Conservation (phyloP, 2,329 filamentous ascomycete genomes). For the Lachnellula cervina region DNA sequence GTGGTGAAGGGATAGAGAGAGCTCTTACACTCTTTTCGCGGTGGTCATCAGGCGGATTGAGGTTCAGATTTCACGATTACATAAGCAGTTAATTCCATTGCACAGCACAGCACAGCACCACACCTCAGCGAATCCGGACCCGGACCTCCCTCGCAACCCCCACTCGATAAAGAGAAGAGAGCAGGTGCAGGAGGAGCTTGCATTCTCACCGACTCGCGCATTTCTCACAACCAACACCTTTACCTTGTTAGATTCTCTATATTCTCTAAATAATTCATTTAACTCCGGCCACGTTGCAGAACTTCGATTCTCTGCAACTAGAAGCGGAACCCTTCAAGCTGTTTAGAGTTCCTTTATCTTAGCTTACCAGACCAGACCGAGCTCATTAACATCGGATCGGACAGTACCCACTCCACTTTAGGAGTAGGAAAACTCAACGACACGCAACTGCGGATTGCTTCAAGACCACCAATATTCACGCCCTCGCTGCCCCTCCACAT, state of each 20-base stretch:
- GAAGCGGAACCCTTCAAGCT: not conserved
- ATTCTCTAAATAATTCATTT: not conserved
- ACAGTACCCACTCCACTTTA: not conserved
- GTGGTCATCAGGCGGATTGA: not conserved
- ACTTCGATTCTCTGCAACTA: not conserved
- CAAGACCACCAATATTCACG: not conserved
- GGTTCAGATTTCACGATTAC: not conserved
- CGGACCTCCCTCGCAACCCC: not conserved
- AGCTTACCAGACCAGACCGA: not conserved
- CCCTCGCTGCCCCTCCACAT: conserved; percentile 1
- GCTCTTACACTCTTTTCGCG: conserved; percentile 1
- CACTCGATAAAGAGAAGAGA: not conserved
- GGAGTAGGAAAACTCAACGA: not conserved
- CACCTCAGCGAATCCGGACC: not conserved
- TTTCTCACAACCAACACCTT: not conserved
- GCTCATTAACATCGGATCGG: not conserved
- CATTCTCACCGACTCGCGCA: not conserved
- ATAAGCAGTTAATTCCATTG: not conserved
- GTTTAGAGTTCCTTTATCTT: not conserved
- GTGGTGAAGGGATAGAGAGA: not conserved
- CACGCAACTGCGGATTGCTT: too few species aligned
- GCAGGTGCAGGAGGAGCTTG: too few species aligned
- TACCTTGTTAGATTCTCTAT: too few species aligned
- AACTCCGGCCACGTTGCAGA: not conserved
- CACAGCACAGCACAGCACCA: not conserved